These are phyloP conservation scores for Phaeotremella skinneri DNA, from an alignment of 768 basidiomycete genomes.

Conservation along the genomic window DNA sequence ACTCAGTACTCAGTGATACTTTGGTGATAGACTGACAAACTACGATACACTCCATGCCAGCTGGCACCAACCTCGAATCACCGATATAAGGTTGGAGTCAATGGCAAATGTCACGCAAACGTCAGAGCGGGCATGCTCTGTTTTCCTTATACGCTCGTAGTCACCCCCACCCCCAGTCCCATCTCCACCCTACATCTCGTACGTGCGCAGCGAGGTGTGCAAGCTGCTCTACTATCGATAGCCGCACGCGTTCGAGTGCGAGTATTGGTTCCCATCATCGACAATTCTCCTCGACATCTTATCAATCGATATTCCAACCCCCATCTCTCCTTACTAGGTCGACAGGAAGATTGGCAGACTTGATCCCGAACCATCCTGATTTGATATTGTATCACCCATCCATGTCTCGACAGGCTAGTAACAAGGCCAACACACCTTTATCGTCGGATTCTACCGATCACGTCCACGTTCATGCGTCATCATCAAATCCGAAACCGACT, in stretches of 20 bases:
- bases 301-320: background rate
- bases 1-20: no score
- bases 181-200: background rate
- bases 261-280: background rate
- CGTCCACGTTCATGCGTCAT: background rate
- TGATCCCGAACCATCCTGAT: background rate
- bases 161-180: conserved; percentile 11
- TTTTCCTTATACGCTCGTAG: conserved; percentile 18
- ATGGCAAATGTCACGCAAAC: background rate
- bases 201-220: no score
- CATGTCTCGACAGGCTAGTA: background rate
- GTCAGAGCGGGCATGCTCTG: background rate
- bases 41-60: no score
- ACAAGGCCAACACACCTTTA: background rate
- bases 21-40: no score
- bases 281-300: background rate
- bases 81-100: no score
- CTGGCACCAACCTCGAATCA: no score
- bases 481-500: background rate
- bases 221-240: no score
- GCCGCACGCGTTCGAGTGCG: no score
- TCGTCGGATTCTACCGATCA: background rate
- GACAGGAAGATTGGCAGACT: background rate
- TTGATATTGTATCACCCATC: background rate
- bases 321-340: background rate